Evolutionary conservation across 176 grass and related monocot species (phyloP), one percentile per base, ranked within the genome.

Genomic region (Rhynchospora tenuis): DNA sequence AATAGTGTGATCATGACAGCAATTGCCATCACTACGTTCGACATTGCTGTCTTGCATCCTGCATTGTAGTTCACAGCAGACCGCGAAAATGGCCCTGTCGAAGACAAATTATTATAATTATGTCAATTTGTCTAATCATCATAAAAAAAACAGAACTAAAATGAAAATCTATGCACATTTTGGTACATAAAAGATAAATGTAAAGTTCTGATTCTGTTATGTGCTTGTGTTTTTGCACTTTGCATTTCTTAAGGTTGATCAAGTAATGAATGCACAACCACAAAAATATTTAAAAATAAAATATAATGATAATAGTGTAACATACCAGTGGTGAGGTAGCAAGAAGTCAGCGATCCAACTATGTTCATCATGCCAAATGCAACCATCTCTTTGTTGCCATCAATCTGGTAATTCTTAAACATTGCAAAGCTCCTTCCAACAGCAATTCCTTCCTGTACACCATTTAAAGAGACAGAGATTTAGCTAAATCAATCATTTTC

Each of bases 351-450:
- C 6, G 95, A 98, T 24, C 95, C 95, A 16, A 87, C 75, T 4
- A 98, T 90, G 84, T 98, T 98, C 95, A 98, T 98, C 5, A 87
- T 87, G 10, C 95, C 95, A 7, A 98, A 73, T 17, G 95, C 95
- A 20, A 95, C 93, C 95, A 98, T 98, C 83, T 98, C 95, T 87
- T 98, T 98, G 90, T 98, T 98, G 47, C 95, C 95, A 23, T 98
- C 95, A 15, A 98, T 95, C 73, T 98, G 88, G 86, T 98, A 98
- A 76, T 95, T 98, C 86, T 98, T 98, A 90, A 93, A 93, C 92
- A 95, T 95, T 56, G 95, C 89, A 28, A 98, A 98, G 74, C 91
- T 98, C 83, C 95, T 82, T 10, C 95, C 95, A 0, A 98, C 95
- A 0, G 95, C 95, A 68, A 98, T 98, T 57, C 95, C 95, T 93